Conservation (phyloP, 768 basidiomycete genomes). For the Astraeus odoratus region DNA sequence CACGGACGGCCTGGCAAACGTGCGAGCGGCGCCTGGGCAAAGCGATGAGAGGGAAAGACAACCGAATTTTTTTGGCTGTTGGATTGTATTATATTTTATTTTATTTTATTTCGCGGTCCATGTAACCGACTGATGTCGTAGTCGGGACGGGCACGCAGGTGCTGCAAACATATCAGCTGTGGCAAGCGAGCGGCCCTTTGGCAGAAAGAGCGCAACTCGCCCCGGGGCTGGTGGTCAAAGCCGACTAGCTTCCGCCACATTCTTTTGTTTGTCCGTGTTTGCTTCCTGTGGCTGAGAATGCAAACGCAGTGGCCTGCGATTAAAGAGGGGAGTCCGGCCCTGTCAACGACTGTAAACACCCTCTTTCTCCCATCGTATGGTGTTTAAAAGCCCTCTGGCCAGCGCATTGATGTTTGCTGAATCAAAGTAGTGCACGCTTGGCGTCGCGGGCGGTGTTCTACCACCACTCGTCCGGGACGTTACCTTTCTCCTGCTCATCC, state of each 20-base stretch:
- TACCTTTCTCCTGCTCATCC: slow-evolving; percentile 1
- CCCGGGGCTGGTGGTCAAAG: neutral
- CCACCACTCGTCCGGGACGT: slow-evolving; percentile 32
- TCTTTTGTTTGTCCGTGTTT: slow-evolving; percentile 22
- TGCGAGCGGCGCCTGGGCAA: too few relatives aligned
- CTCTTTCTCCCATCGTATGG: slow-evolving; percentile 33
- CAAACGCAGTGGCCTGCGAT: slow-evolving; percentile 12
- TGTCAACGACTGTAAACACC: slow-evolving; percentile 51
- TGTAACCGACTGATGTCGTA: too few relatives aligned
- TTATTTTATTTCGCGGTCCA: too few relatives aligned
- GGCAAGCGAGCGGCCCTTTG: slow-evolving; percentile 13
- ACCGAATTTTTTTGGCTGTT: too few relatives aligned
- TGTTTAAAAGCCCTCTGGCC: slow-evolving; percentile 36
- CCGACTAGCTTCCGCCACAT: too few relatives aligned
- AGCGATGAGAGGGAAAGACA: too few relatives aligned
- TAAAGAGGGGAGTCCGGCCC: slow-evolving; percentile 21
- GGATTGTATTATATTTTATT: too few relatives aligned
- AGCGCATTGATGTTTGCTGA: slow-evolving; percentile 21
- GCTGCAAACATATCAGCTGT: too few relatives aligned
- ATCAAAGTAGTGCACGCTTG: slow-evolving; percentile 47
- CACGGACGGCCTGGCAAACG: neutral
- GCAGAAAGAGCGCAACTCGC: slow-evolving; percentile 26
- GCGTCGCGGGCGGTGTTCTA: slow-evolving; percentile 52
- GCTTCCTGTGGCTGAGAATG: slow-evolving; percentile 17
- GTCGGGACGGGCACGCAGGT: too few relatives aligned